These are phyloP conservation scores for Alisma plantagoaquatica DNA, from an alignment of 106 monocot genomes.

Conservation along the genomic window DNA sequence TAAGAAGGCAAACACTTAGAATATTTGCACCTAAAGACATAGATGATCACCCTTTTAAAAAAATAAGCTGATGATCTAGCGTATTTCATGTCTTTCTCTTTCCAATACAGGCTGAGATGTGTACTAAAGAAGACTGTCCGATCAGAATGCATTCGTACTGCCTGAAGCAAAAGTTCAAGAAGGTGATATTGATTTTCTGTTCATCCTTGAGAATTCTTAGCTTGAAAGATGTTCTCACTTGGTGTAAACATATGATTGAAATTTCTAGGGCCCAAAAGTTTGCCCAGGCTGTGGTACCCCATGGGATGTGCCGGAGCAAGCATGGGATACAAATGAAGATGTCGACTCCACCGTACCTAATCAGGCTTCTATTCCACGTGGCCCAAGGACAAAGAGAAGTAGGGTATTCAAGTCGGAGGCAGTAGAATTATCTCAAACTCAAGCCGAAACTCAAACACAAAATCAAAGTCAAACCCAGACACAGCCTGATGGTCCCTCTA, in stretches of 20 bases:
- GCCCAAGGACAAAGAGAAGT: background rate
- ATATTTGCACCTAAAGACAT: background rate
- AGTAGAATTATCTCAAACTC: conserved; percentile 4
- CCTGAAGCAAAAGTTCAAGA: conserved; percentile 63
- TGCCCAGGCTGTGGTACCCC: conserved; percentile 58
- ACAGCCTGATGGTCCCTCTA: background rate
- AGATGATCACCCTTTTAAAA: background rate
- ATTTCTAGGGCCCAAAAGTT: conserved; percentile 35
- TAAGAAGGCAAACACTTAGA: background rate
- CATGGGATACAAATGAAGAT: conserved; percentile 17
- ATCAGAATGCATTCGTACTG: conserved; percentile 76
- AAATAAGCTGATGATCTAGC: background rate
- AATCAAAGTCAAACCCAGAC: too few relatives aligned
- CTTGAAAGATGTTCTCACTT: background rate
- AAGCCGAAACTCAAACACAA: too few relatives aligned
- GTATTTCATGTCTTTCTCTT: background rate
- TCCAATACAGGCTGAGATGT: conserved; percentile 49
- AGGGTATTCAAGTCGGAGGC: conserved; percentile 19
- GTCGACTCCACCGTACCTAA: conserved; percentile 17
- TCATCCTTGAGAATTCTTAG: background rate
- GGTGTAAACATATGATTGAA: background rate
- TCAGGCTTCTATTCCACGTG: conserved; percentile 4
- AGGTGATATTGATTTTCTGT: conserved; percentile 28
- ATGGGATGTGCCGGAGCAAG: conserved; percentile 27
- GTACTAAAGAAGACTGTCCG: conserved; percentile 58